These are phyloP conservation scores for Microcos paniculata DNA, from an alignment of 345 rosid species.

Conservation along the genomic window DNA sequence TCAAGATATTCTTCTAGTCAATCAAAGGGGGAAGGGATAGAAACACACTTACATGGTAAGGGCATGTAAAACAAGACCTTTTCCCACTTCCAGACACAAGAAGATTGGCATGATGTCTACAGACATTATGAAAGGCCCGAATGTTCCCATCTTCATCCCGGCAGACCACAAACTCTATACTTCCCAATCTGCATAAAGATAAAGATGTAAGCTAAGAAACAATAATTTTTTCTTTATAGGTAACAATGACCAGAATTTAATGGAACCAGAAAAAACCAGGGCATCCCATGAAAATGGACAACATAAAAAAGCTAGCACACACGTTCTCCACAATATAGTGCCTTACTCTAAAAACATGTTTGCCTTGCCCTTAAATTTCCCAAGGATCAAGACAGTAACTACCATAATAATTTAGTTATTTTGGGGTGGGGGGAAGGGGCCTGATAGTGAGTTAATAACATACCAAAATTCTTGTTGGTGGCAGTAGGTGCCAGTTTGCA, in stretches of 20 bases:
- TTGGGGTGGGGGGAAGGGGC: too few relatives aligned
- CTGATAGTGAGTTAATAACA: too few relatives aligned
- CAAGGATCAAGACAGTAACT: neutral
- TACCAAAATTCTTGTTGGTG: neutral
- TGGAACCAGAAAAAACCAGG: neutral
- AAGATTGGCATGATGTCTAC: conserved; percentile 90
- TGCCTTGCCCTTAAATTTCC: neutral
- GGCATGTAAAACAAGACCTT: conserved; percentile 83
- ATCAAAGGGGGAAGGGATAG: neutral
- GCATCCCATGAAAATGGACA: neutral
- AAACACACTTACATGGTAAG: conserved; percentile 67
- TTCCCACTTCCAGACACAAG: conserved; percentile 74
- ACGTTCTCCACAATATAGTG: neutral
- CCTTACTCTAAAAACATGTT: neutral
- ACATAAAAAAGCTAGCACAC: neutral
- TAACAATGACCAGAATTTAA: neutral
- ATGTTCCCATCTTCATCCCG: conserved; percentile 65
- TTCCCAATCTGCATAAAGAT: conserved; percentile 56
- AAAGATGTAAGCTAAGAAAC: too few relatives aligned
- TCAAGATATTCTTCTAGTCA: neutral
- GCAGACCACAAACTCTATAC: conserved; percentile 75
- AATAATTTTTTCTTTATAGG: conserved; percentile 15
- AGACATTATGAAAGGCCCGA: conserved; percentile 82
- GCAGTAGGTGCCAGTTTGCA: neutral
- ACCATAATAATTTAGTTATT: neutral